phyloP scores from a whole-genome alignment of 2,329 filamentous ascomycete species.

The Cytospora mali region DNA sequence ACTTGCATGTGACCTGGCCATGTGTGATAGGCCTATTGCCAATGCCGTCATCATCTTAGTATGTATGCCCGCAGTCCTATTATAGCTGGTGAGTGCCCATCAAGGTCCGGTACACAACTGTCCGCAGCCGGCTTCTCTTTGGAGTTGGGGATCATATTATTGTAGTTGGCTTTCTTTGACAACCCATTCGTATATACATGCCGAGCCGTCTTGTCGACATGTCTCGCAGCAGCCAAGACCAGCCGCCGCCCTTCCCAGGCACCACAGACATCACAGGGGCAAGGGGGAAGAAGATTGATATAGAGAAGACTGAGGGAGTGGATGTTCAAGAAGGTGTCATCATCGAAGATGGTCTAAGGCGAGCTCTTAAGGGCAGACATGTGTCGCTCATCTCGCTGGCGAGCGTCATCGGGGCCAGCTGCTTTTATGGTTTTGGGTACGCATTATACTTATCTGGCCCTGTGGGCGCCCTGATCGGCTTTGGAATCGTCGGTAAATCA shows the following conservation, averaged over 20 bases:
- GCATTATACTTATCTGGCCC: neutral
- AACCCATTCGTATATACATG: neutral
- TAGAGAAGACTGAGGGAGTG: neutral
- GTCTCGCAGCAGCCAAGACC: neutral
- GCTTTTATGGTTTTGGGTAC: constrained; percentile 32
- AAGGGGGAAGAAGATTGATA: neutral
- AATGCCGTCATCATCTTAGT: too few species aligned
- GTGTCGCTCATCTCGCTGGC: constrained; percentile 14
- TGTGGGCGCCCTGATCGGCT: constrained; percentile 5
- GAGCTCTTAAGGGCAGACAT: neutral
- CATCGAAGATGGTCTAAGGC: neutral
- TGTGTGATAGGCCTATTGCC: too few species aligned
- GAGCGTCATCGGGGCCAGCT: neutral
- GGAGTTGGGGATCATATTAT: neutral
- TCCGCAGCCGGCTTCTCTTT: too few species aligned
- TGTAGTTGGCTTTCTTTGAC: too few species aligned
- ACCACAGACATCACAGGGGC: neutral
- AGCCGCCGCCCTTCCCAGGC: neutral
- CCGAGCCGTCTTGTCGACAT: neutral
- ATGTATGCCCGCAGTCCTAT: too few species aligned
- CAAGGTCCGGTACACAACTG: too few species aligned
- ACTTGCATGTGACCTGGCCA: neutral
- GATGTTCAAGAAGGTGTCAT: neutral
- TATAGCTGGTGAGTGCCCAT: too few species aligned
- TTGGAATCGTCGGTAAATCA: neutral